Evolutionary conservation across 2,329 filamentous ascomycete species (phyloP).

Genomic region (Beauveria asiatica): DNA sequence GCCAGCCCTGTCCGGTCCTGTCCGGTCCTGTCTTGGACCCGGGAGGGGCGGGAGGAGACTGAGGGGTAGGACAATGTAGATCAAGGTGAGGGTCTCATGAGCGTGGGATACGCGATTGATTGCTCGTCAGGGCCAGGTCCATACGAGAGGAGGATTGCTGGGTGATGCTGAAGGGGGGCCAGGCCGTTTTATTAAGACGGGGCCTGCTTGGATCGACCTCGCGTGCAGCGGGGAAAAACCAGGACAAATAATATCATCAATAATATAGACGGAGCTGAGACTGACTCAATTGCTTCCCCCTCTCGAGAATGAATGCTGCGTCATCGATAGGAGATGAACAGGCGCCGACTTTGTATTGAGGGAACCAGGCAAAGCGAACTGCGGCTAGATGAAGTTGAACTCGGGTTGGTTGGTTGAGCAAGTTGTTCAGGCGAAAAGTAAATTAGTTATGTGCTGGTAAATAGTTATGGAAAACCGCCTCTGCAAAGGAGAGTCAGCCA

Average conservation of each 20-base stretch:
- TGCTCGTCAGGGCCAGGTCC: not conserved
- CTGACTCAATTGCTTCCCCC: not conserved
- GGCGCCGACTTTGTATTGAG: not conserved
- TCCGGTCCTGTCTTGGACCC: not conserved
- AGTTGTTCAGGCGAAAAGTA: too few species aligned
- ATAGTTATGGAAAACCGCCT: too few species aligned
- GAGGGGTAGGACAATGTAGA: too few species aligned
- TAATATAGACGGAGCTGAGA: not conserved
- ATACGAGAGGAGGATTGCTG: not conserved
- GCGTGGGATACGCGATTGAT: not conserved
- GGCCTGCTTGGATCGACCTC: constrained; percentile 2
- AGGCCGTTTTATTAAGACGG: constrained; percentile 7
- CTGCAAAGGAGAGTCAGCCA: not conserved
- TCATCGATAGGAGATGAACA: not conserved
- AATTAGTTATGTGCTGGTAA: too few species aligned
- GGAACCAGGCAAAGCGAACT: not conserved
- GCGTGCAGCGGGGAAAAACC: not conserved
- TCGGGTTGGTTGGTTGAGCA: not conserved
- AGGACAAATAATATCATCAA: not conserved
- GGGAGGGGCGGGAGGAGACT: not conserved
- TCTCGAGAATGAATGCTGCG: not conserved
- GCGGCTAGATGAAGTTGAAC: not conserved
- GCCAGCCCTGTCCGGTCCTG: not conserved
- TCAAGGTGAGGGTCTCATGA: not conserved
- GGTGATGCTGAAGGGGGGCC: not conserved